These are phyloP conservation scores for Lactarius akahatsu DNA, from an alignment of 768 basidiomycete species.

Conservation along the genomic window DNA sequence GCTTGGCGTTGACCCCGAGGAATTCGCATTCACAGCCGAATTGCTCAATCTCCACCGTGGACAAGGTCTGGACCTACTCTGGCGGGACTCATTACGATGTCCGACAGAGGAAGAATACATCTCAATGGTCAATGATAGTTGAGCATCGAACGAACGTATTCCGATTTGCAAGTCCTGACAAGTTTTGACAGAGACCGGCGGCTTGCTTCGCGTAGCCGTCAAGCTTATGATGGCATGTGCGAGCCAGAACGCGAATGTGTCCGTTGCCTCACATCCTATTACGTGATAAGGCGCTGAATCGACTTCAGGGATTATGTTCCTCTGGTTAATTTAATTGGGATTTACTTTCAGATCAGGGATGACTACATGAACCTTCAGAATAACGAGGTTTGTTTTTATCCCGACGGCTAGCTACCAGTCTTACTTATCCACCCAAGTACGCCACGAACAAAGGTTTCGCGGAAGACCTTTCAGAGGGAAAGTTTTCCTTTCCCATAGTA, in stretches of 20 bases:
- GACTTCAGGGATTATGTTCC: conserved; percentile 78
- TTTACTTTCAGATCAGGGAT: conserved; percentile 97
- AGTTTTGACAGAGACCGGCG: conserved; percentile 76
- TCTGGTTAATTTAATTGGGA: conserved; percentile 88
- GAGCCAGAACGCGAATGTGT: conserved; percentile 61
- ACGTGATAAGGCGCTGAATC: background rate
- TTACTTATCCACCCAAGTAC: conserved; percentile 52
- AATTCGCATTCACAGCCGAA: conserved; percentile 29
- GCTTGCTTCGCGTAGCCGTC: conserved; percentile 86
- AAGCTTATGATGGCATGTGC: conserved; percentile 96
- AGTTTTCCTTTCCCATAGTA: conserved; percentile 95
- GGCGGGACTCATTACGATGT: conserved; percentile 88
- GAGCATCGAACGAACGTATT: conserved; percentile 3
- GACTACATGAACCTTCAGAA: conserved; percentile 96
- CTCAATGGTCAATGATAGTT: conserved; percentile 95
- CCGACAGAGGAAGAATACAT: conserved; percentile 96
- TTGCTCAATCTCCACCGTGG: conserved; percentile 71
- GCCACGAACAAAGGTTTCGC: conserved; percentile 82
- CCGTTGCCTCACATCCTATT: conserved; percentile 30
- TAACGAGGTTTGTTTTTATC: conserved; percentile 54
- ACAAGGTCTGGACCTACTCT: conserved; percentile 91
- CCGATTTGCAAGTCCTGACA: background rate
- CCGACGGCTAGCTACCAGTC: background rate
- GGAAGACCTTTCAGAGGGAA: conserved; percentile 94
- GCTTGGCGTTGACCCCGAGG: background rate